These are phyloP conservation scores for Fusarium azukiicola DNA, from an alignment of 2,329 filamentous ascomycete species.

Conservation along the genomic window DNA sequence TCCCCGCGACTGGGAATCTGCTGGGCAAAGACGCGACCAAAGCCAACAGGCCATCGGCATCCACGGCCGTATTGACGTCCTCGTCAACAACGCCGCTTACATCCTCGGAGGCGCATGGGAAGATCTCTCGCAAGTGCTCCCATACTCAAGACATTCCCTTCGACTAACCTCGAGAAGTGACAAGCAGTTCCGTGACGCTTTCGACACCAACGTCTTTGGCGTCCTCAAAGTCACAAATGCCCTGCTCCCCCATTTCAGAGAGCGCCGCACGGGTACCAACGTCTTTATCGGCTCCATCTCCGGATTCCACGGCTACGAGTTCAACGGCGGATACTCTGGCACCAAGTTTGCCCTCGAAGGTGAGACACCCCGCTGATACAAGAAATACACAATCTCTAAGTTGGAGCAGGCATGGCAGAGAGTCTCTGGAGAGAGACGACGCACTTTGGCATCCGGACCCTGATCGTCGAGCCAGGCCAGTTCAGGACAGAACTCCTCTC, in stretches of 20 bases:
- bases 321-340: constrained; percentile 28
- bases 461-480: constrained; percentile 27
- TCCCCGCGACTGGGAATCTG: constrained; percentile 54
- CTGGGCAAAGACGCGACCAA: constrained; percentile 52
- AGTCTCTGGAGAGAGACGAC: constrained; percentile 30
- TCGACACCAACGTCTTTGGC: constrained; percentile 36
- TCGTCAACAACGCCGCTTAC: constrained; percentile 61
- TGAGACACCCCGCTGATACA: not conserved
- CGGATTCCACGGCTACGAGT: constrained; percentile 20
- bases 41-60: constrained; percentile 55
- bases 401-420: constrained; percentile 24
- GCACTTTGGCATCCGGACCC: constrained; percentile 23
- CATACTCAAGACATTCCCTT: not conserved
- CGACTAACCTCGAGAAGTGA: not conserved
- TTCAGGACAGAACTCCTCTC: constrained; percentile 31
- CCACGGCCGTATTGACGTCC: constrained; percentile 59
- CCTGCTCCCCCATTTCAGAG: constrained; percentile 26
- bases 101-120: constrained; percentile 54
- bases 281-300: constrained; percentile 33
- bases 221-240: constrained; percentile 28
- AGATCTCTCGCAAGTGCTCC: constrained; percentile 56
- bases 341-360: constrained; percentile 39
- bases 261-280: constrained; percentile 10
- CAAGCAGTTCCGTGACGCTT: constrained; percentile 27
- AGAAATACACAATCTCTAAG: not conserved